Conservation (phyloP, 2,329 filamentous ascomycete genomes). For the Aspergillus hiratsukae region DNA sequence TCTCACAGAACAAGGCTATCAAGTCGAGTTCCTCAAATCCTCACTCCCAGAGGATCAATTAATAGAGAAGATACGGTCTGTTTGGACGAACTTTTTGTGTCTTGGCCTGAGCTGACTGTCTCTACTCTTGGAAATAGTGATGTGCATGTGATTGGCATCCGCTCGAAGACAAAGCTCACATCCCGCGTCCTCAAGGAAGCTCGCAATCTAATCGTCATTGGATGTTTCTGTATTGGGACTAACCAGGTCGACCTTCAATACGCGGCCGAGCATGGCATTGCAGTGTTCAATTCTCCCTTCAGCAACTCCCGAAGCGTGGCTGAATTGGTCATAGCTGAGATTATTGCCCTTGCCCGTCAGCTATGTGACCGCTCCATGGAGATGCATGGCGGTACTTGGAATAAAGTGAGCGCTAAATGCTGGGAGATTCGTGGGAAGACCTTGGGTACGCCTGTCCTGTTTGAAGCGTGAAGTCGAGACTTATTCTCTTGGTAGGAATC, state of each 20-base stretch:
- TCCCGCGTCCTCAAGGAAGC: slow-evolving; percentile 80
- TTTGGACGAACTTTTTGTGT: background rate
- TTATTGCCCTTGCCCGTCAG: slow-evolving; percentile 87
- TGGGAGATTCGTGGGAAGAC: slow-evolving; percentile 99
- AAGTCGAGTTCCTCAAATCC: slow-evolving; percentile 86
- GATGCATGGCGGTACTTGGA: slow-evolving; percentile 92
- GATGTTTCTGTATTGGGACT: slow-evolving; percentile 98
- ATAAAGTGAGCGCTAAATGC: slow-evolving; percentile 94
- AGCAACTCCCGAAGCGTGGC: slow-evolving; percentile 96
- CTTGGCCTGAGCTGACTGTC: slow-evolving; percentile 11
- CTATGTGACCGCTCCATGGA: slow-evolving; percentile 89
- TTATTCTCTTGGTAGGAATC: slow-evolving; percentile 56
- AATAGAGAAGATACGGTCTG: slow-evolving; percentile 91
- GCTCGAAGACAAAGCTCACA: slow-evolving; percentile 94
- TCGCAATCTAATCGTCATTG: slow-evolving; percentile 90
- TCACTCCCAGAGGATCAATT: slow-evolving; percentile 89
- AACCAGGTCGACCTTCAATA: slow-evolving; percentile 50
- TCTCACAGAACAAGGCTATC: slow-evolving; percentile 80
- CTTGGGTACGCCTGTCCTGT: slow-evolving; percentile 54
- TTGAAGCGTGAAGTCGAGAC: slow-evolving; percentile 1
- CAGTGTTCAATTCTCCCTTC: slow-evolving; percentile 98
- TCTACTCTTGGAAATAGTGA: slow-evolving; percentile 52
- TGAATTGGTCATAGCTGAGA: slow-evolving; percentile 90
- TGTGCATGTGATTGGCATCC: slow-evolving; percentile 95
- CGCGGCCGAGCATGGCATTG: slow-evolving; percentile 61